Evolutionary conservation across 495 filamentous ascomycete species (phyloP), one percentile per base, ranked within the genome.

Genomic region (Aspergillus coremiiformis): DNA sequence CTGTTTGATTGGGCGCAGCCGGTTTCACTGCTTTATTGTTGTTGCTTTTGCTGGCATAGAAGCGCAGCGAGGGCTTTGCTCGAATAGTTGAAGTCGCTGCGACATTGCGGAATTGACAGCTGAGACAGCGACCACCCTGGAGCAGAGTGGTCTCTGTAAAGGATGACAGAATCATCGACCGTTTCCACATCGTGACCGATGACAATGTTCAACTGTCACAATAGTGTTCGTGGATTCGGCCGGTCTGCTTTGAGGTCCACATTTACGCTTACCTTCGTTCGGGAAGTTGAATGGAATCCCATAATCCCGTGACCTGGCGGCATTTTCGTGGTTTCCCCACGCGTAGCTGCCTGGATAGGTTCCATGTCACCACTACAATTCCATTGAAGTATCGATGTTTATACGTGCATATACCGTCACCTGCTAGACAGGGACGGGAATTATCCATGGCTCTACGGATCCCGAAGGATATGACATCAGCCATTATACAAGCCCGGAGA

Each of bases 91-190:
- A 21, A 1, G 37, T 55, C 1, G 57, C 44, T 7, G 65, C 44
- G n/a, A 59, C 51, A 50, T 59, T 61, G 61, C 66, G 72, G 50
- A 68, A 63, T 60, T 70, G 70, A 53, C 67, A 74, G 57, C 65
- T 66, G 33, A 72, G 61, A 53, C 66, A 73, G 33, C 66, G 72
- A 44, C 60, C 51, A 8, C 57, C 62, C 41, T 56, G 61, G 19
- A 70, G 55, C 21, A 71, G 52, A 10, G 58, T 51, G 4, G 60
- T 44, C 23, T 68, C 70, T 14, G 59, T 15, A 0, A 58, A 41
- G 7, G 60, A 44, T 3, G 50, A 52, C 7, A 61, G 43, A n/a
- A 60, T 39, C 2, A 59, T 32, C 8, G 60, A 49, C 11, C 55
- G 52, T 51, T 61, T 72, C 69, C 67, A 71, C 69, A 74, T 74